Percentiles rank a stretch among this genome's conserved stretches.
Conservation (phyloP, 2,329 filamentous ascomycete genomes). For the Pseudocercospora crystallina region DNA sequence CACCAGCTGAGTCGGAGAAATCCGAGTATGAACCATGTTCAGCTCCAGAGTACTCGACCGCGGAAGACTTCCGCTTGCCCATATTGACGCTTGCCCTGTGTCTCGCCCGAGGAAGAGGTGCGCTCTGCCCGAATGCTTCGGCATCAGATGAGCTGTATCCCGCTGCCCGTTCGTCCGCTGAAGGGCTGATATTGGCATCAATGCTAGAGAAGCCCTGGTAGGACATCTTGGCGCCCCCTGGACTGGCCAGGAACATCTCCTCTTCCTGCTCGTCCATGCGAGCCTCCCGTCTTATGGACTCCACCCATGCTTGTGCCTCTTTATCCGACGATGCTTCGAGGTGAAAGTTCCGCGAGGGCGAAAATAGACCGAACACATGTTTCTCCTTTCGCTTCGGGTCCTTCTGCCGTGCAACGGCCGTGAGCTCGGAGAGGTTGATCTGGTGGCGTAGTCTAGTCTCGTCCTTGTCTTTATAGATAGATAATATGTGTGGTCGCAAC, state of each 20-base stretch:
- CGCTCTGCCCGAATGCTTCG: conserved; percentile 31
- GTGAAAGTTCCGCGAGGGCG: conserved; percentile 86
- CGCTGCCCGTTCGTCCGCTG: conserved; percentile 21
- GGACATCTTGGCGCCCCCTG: conserved; percentile 53
- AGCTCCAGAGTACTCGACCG: conserved; percentile 61
- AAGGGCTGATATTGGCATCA: conserved; percentile 25
- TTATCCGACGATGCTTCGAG: conserved; percentile 72
- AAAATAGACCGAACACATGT: conserved; percentile 90
- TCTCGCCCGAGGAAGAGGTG: conserved; percentile 27
- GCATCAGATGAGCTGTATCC: conserved; percentile 50
- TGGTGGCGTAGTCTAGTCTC: conserved; percentile 88
- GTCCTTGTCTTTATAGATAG: conserved; percentile 87
- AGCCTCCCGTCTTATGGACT: conserved; percentile 74
- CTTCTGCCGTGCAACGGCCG: conserved; percentile 82
- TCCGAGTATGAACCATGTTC: conserved; percentile 80
- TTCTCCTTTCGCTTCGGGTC: conserved; percentile 84
- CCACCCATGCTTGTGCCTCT: conserved; percentile 85
- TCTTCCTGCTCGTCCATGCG: conserved; percentile 87
- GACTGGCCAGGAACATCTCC: conserved; percentile 73
- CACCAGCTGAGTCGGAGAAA: conserved; percentile 58
- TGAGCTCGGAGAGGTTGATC: conserved; percentile 83
- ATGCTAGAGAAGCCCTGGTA: conserved; percentile 43
- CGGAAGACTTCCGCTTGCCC: conserved; percentile 57
- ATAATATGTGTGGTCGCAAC: conserved; percentile 83
- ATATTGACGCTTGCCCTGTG: conserved; percentile 32